Evolutionary conservation across 2,329 filamentous ascomycete species (phyloP).

Genomic region (Colletotrichum higginsianum): DNA sequence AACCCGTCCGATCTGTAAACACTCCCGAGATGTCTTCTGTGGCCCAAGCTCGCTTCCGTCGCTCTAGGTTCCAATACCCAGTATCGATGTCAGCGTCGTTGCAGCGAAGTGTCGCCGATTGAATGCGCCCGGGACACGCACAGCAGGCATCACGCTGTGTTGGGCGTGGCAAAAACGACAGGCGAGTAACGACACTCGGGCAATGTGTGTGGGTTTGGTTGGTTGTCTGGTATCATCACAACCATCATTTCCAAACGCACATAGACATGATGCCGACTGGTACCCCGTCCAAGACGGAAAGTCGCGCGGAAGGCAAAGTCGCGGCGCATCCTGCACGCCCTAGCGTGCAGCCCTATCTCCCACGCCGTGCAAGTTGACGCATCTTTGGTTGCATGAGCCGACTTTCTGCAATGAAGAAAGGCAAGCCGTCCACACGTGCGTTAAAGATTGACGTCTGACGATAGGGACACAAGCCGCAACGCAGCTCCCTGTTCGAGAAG

Average conservation of each 20-base stretch:
- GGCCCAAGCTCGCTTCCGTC: slow-evolving; percentile 25
- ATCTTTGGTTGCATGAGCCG: background rate
- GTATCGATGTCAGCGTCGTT: background rate
- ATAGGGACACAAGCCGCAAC: background rate
- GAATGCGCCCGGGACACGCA: background rate
- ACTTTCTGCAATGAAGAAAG: background rate
- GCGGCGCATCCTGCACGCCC: background rate
- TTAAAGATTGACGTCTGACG: background rate
- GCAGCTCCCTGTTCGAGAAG: slow-evolving; percentile 6
- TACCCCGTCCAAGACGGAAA: slow-evolving; percentile 17
- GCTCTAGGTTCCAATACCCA: too few relatives aligned
- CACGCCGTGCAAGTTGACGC: background rate
- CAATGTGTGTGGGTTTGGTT: slow-evolving; percentile 1
- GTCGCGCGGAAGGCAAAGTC: slow-evolving; percentile 7
- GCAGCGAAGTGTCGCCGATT: background rate
- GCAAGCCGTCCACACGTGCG: background rate
- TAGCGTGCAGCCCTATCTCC: background rate
- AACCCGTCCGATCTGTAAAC: slow-evolving; percentile 25
- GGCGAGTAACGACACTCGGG: background rate
- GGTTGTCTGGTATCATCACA: background rate
- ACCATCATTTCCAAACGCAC: background rate
- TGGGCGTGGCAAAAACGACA: background rate
- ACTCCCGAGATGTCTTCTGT: slow-evolving; percentile 18
- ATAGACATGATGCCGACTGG: background rate
- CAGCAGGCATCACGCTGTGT: background rate